These are phyloP conservation scores for Linum tenue DNA, from an alignment of 345 rosid species.

Conservation along the genomic window DNA sequence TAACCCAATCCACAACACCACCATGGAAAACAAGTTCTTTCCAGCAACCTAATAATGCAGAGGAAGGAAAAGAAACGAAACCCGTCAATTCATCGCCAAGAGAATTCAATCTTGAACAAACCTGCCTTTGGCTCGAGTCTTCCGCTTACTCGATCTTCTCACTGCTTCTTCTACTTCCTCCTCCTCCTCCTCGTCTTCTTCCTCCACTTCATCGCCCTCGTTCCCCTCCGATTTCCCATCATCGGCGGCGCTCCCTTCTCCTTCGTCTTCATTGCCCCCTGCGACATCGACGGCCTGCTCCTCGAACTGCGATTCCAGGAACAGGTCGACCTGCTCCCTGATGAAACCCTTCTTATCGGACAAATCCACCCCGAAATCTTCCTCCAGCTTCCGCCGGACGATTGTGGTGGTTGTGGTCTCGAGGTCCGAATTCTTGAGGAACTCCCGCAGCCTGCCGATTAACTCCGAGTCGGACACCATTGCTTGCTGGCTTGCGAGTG, in stretches of 20 bases:
- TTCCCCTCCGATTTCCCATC: conserved; percentile 13
- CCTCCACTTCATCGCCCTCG: conserved; percentile 25
- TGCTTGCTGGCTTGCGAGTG: neutral
- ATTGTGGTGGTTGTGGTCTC: conserved; percentile 36
- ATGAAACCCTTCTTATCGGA: conserved; percentile 37
- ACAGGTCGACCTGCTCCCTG: conserved; percentile 40
- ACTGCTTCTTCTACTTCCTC: conserved; percentile 21
- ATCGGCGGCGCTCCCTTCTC: neutral
- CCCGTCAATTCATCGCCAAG: neutral
- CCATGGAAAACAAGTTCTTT: too few relatives aligned
- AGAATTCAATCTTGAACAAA: conserved; percentile 21
- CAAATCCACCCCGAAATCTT: conserved; percentile 39
- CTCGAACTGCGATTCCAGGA: conserved; percentile 26
- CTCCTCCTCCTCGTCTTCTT: conserved; percentile 20
- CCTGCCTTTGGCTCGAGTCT: conserved; percentile 24
- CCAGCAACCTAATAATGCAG: neutral
- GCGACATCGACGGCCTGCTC: conserved; percentile 15
- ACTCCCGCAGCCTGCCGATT: conserved; percentile 26
- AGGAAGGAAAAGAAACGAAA: neutral
- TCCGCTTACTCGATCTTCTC: conserved; percentile 15
- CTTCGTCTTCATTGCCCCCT: conserved; percentile 15
- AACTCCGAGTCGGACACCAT: conserved; percentile 45
- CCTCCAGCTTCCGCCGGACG: conserved; percentile 35
- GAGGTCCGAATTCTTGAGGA: conserved; percentile 36
- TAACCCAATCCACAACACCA: too few relatives aligned